These are phyloP conservation scores for Rosa hybrid DNA, from an alignment of 331 rosid species.

Conservation along the genomic window DNA sequence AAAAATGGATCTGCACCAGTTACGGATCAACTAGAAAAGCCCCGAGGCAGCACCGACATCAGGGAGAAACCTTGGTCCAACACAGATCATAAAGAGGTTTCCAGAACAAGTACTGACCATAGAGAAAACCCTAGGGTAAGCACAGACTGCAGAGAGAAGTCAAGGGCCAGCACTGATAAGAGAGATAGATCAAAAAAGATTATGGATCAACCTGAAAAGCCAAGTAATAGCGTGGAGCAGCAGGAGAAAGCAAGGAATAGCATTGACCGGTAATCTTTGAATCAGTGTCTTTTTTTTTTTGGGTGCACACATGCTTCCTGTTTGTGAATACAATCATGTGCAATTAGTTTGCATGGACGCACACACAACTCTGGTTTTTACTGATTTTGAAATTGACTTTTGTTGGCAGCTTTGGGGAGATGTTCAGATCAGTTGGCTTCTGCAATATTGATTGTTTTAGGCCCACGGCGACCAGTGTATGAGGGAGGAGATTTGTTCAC, in stretches of 20 bases:
- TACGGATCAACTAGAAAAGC: conserved; percentile 50
- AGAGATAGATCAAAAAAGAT: conserved; percentile 65
- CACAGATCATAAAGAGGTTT: conserved; percentile 57
- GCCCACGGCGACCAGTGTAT: conserved; percentile 62
- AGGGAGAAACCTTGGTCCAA: conserved; percentile 74
- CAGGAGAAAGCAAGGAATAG: conserved; percentile 61
- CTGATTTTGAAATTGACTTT: conserved; percentile 30
- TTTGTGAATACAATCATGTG: neutral
- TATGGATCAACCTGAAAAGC: conserved; percentile 52
- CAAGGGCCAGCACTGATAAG: conserved; percentile 52
- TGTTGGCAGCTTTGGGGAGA: conserved; percentile 75
- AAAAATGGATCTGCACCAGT: conserved; percentile 41
- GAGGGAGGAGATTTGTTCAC: conserved; percentile 30
- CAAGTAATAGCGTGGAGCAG: conserved; percentile 40
- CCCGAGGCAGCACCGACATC: conserved; percentile 65
- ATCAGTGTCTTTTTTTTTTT: neutral
- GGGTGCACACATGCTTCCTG: neutral
- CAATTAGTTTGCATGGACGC: neutral
- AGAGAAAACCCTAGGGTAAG: conserved; percentile 52
- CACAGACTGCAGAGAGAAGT: conserved; percentile 58
- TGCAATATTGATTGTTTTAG: conserved; percentile 90
- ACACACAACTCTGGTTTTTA: conserved; percentile 2
- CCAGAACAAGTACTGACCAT: conserved; percentile 45
- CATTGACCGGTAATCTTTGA: conserved; percentile 73
- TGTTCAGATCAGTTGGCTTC: conserved; percentile 82